Conservation (phyloP, 495 filamentous ascomycete species). For the Penicillium cosmopolitanum region DNA sequence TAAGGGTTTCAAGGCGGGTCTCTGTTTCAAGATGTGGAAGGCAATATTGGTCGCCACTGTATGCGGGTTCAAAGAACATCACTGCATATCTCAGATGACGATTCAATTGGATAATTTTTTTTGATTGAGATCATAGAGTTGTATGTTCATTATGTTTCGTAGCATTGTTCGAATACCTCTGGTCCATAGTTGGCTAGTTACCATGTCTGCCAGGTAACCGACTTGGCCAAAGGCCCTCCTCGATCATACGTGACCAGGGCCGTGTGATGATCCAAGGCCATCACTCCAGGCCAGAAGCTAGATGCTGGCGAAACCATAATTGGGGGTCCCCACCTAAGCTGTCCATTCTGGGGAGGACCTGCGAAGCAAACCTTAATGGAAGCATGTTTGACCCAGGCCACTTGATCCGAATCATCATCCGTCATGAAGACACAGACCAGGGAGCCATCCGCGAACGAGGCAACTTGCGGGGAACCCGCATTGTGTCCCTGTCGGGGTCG, state of each 20-base stretch:
- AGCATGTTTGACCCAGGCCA: conserved; percentile 45
- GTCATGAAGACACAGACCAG: conserved; percentile 65
- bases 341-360: conserved; percentile 38
- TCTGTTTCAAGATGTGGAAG: too few relatives aligned
- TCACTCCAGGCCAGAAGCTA: conserved; percentile 50
- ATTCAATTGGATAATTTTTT: too few relatives aligned
- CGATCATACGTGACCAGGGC: conserved; percentile 48
- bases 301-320: conserved; percentile 32
- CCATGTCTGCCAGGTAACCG: conserved; percentile 32
- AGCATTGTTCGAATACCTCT: background rate
- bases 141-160: background rate
- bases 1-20: too few relatives aligned
- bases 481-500: conserved; percentile 46
- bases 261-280: conserved; percentile 40
- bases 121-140: background rate
- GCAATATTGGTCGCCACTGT: too few relatives aligned
- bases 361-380: conserved; percentile 46
- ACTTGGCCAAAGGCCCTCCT: conserved; percentile 40
- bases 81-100: too few relatives aligned
- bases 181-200: background rate
- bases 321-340: conserved; percentile 38
- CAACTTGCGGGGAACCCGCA: conserved; percentile 63
- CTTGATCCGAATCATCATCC: conserved; percentile 52
- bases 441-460: conserved; percentile 57
- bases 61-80: too few relatives aligned